Percentiles rank a stretch among this genome's conserved stretches.
Evolutionary conservation across 352 stramenopile genomes (phyloP).

Genomic region (Globisporangium megalacanthum): DNA sequence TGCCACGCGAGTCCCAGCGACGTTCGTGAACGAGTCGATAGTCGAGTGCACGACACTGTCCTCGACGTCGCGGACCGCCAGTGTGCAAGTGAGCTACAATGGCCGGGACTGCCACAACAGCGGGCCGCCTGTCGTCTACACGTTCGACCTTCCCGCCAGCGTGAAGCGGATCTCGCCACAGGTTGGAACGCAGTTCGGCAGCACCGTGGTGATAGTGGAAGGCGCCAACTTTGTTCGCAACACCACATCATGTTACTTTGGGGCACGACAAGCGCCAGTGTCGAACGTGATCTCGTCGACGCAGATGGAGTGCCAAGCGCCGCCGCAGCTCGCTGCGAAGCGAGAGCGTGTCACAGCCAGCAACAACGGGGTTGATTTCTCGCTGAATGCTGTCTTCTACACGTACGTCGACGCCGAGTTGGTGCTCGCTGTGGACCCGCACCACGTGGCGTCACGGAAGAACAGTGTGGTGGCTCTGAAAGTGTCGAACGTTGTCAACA

Average conservation of each 20-base stretch:
- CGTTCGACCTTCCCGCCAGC: constrained; percentile 27
- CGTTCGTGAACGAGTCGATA: constrained; percentile 57
- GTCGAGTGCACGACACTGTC: constrained; percentile 48
- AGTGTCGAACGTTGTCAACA: constrained; percentile 28
- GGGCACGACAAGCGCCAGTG: constrained; percentile 6
- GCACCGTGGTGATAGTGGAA: constrained; percentile 33
- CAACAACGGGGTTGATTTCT: constrained; percentile 69
- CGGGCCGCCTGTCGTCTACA: constrained; percentile 25
- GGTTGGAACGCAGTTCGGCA: constrained; percentile 39
- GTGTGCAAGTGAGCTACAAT: constrained; percentile 49
- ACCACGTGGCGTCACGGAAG: constrained; percentile 24
- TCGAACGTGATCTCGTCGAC: constrained; percentile 24
- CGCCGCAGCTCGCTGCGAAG: constrained; percentile 17
- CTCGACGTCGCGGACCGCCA: constrained; percentile 9
- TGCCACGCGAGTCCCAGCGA: constrained; percentile 33
- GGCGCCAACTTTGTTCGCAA: constrained; percentile 41
- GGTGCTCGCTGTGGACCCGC: constrained; percentile 30
- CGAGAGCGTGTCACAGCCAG: constrained; percentile 35
- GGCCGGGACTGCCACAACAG: constrained; percentile 49
- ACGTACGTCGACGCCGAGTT: constrained; percentile 36
- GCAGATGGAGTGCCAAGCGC: constrained; percentile 40
- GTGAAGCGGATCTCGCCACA: constrained; percentile 29
- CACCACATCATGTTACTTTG: constrained; percentile 34
- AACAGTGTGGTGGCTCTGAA: constrained; percentile 30
- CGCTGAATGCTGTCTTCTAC: constrained; percentile 26